Evolutionary conservation across 2,329 filamentous ascomycete species (phyloP).

Genomic region (Colletotrichum australisinense): DNA sequence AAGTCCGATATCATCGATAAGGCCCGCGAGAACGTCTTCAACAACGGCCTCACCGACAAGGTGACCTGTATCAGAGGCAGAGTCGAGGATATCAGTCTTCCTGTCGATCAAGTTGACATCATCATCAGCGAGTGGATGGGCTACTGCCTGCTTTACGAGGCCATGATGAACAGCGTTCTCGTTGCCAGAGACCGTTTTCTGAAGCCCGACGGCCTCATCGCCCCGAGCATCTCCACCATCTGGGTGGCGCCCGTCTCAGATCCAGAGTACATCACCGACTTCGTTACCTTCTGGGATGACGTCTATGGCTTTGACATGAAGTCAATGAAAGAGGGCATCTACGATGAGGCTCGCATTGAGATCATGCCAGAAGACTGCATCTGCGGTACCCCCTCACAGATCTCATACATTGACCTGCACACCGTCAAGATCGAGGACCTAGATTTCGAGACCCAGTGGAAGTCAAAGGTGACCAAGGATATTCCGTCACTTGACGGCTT

Average conservation of each 20-base stretch:
- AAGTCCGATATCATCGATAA: conserved; percentile 92
- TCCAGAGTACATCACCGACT: conserved; percentile 79
- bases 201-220: conserved; percentile 81
- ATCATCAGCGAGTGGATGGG: conserved; percentile 99
- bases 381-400: conserved; percentile 70
- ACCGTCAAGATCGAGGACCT: conserved; percentile 78
- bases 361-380: conserved; percentile 72
- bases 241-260: conserved; percentile 86
- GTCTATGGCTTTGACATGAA: conserved; percentile 97
- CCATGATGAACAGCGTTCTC: conserved; percentile 94
- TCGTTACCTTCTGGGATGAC: conserved; percentile 87
- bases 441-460: conserved; percentile 77
- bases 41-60: conserved; percentile 78
- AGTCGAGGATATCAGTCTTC: conserved; percentile 86
- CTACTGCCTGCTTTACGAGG: conserved; percentile 92
- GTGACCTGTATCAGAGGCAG: conserved; percentile 87
- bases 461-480: conserved; percentile 69
- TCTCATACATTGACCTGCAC: conserved; percentile 83
- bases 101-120: conserved; percentile 86
- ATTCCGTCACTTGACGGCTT: conserved; percentile 85
- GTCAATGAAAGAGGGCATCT: conserved; percentile 85
- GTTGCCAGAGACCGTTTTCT: conserved; percentile 91
- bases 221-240: conserved; percentile 86
- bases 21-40: conserved; percentile 84
- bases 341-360: conserved; percentile 84